Percentiles rank a stretch among this genome's conserved stretches.
Conservation (phyloP, 768 basidiomycete species). For the Sporobolomyces phaffii region DNA sequence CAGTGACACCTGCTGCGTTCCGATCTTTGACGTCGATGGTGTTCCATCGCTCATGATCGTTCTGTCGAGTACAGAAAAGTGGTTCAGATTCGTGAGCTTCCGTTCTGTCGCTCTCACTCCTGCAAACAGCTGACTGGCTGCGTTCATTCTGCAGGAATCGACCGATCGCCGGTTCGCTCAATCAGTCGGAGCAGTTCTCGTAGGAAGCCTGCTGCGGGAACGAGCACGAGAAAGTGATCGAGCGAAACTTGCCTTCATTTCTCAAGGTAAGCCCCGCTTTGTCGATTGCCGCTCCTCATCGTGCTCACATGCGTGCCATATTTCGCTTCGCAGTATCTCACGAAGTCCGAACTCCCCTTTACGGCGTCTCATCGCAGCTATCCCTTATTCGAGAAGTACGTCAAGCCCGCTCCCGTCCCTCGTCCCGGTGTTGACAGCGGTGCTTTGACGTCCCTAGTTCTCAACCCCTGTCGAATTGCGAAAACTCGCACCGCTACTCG, state of each 20-base stretch:
- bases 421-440: not conserved
- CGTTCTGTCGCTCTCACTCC: not conserved
- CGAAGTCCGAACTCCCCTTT: slow-evolving; percentile 26
- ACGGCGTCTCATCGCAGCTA: slow-evolving; percentile 25
- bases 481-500: slow-evolving; percentile 23
- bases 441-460: not conserved
- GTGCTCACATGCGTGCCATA: not conserved
- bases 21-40: slow-evolving; percentile 31
- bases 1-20: not conserved
- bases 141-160: slow-evolving; percentile 5
- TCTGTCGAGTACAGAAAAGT: slow-evolving; percentile 22
- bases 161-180: slow-evolving; percentile 10
- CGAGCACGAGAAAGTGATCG: slow-evolving; percentile 25
- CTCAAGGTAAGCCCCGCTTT: not conserved
- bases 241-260: slow-evolving; percentile 30
- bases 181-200: slow-evolving; percentile 23
- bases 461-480: slow-evolving; percentile 1
- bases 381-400: slow-evolving; percentile 34
- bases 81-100: slow-evolving; percentile 19
- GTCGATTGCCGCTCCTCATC: not conserved
- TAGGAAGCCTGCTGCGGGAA: slow-evolving; percentile 18
- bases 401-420: not conserved
- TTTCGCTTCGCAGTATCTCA: slow-evolving; percentile 13
- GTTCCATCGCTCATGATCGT: slow-evolving; percentile 20
- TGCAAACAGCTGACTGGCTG: not conserved